Evolutionary conservation across 371 early-diverging fungal genomes (phyloP), one percentile per base, ranked within the genome.

Genomic region (Lichtheimia ramosa): DNA sequence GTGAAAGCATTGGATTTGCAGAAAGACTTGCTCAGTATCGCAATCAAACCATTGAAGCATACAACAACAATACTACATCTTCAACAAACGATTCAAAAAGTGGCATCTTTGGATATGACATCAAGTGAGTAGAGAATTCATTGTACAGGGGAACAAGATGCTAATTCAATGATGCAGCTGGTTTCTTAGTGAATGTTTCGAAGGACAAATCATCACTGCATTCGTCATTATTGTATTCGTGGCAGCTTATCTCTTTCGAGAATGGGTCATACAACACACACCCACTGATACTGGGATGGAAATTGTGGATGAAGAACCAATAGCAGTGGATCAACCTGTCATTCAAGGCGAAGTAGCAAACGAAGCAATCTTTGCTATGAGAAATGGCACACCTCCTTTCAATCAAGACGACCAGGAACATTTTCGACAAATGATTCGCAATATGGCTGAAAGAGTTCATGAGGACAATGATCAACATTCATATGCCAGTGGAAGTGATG

Each of bases 241-340:
- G 12, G 86, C 87, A 1, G 78, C 90, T 5, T 89, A 93, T 62
- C 76, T 91, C 34, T 71, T 95, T 41, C 88, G 92, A 23, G 96
- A 96, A 71, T 95, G 94, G 89, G 87, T 95, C 16, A 75, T 88
- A 18, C 87, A 92, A 57, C 91, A 95, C 62, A 84, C 90, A 14
- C 89, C 88, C 2, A 56, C 62, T 15, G 73, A 75, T 18, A 62
- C 65, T 3, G 73, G 62, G 5, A 60, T 65, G 12, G 66, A 66
- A 12, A 34, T 62, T 43, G 41, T 58, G 23, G 64, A 56, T 21
- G 68, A 67, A 21, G 51, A 64, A 16, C 51, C 23, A n/a, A 66
- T 60, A 21, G 65, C 61, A 42, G 25, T 54, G n/a, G 61, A 59
- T 48, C 50, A 51, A 21, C 18, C 51, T 20, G 18, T 21, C 5